Percentiles rank a stretch among this genome's conserved stretches.
These are phyloP conservation scores for Triangularia setosa DNA, from an alignment of 2,329 filamentous ascomycete genomes.

Conservation along the genomic window DNA sequence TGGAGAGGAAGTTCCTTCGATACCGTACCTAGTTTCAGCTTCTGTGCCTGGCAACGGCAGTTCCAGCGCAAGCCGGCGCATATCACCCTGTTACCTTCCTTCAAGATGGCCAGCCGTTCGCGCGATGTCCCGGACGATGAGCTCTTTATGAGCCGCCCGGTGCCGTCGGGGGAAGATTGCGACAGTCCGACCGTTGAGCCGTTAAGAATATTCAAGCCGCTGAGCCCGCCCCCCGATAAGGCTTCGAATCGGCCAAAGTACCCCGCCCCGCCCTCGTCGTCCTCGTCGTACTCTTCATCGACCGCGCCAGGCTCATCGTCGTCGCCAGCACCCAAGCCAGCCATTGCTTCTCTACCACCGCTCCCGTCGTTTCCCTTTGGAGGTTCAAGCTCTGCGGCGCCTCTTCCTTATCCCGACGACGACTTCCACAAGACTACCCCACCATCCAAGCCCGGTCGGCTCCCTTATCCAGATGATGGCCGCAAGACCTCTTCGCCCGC, in stretches of 20 bases:
- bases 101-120: slow-evolving; percentile 45
- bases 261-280: slow-evolving; percentile 42
- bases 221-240: slow-evolving; percentile 55
- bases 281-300: slow-evolving; percentile 33
- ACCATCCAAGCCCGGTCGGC: slow-evolving; percentile 37
- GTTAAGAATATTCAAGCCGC: slow-evolving; percentile 77
- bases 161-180: slow-evolving; percentile 43
- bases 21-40: neutral
- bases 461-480: slow-evolving; percentile 44
- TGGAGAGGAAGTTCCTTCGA: neutral
- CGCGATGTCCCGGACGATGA: slow-evolving; percentile 73
- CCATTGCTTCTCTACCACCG: slow-evolving; percentile 29
- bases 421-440: slow-evolving; percentile 31
- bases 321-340: slow-evolving; percentile 46
- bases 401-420: slow-evolving; percentile 31
- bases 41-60: neutral
- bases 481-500: slow-evolving; percentile 30
- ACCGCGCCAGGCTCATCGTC: slow-evolving; percentile 39
- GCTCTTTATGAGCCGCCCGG: slow-evolving; percentile 70
- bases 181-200: slow-evolving; percentile 80
- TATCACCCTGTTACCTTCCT: neutral
- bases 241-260: slow-evolving; percentile 46
- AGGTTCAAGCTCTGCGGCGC: slow-evolving; percentile 65
- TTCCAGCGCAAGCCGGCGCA: neutral
- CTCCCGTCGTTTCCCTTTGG: slow-evolving; percentile 56